phyloP scores from a whole-genome alignment of 164 flowering plant species.

The Kalanchoe fedtschenkoi region DNA sequence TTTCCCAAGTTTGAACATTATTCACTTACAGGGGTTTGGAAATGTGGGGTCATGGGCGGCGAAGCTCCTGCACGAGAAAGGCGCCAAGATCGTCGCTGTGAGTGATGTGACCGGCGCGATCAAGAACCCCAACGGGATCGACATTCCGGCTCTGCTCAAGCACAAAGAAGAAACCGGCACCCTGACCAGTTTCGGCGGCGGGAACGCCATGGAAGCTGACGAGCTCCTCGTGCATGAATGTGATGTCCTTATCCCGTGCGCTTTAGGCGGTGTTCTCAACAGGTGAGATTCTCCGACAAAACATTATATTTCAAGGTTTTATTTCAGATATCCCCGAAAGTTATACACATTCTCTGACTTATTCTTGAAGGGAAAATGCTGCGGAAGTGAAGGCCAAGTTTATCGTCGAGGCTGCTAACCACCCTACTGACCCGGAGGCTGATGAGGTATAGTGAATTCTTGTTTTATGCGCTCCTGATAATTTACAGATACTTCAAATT shows the following conservation, averaged over 20 bases:
- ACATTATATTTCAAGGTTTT: neutral
- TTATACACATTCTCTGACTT: constrained; percentile 9
- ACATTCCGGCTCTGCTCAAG: constrained; percentile 39
- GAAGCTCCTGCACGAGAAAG: constrained; percentile 54
- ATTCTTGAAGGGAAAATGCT: constrained; percentile 30
- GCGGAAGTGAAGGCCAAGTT: constrained; percentile 41
- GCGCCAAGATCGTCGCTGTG: constrained; percentile 66
- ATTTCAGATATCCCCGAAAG: neutral
- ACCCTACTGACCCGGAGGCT: constrained; percentile 83
- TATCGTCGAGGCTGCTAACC: constrained; percentile 78
- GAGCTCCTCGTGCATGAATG: constrained; percentile 68
- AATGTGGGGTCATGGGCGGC: constrained; percentile 86
- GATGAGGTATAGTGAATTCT: constrained; percentile 44
- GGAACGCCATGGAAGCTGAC: constrained; percentile 38
- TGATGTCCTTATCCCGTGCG: constrained; percentile 82
- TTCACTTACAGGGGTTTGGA: constrained; percentile 52
- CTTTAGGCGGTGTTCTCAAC: constrained; percentile 76
- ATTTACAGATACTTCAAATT: neutral
- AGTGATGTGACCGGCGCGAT: constrained; percentile 71
- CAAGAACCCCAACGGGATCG: constrained; percentile 47
- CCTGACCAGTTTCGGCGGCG: constrained; percentile 46
- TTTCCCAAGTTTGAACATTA: neutral
- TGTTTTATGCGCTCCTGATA: neutral
- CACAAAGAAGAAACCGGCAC: constrained; percentile 45
- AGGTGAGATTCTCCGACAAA: constrained; percentile 21